Evolutionary conservation across 2,329 filamentous ascomycete species (phyloP).

Genomic region (Tolypocladium cylindrosporum): DNA sequence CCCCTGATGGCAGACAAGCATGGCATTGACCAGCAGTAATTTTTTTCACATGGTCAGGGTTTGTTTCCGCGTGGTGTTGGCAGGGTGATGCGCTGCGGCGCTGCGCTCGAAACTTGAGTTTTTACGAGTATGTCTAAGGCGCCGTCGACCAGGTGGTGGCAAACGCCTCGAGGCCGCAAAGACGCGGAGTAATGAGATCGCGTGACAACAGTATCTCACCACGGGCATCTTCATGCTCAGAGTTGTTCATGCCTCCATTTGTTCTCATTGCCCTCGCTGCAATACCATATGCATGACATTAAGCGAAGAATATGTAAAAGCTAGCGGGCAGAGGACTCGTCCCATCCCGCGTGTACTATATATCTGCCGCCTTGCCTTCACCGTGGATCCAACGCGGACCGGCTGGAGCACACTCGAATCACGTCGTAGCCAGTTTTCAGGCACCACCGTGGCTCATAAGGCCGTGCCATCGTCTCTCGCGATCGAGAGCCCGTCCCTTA

Average conservation of each 20-base stretch:
- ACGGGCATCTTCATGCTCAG: neutral
- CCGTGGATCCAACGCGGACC: neutral
- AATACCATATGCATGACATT: neutral
- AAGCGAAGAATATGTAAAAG: neutral
- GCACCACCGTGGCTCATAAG: neutral
- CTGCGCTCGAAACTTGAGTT: neutral
- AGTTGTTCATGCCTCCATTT: neutral
- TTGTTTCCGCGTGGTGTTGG: too few relatives aligned
- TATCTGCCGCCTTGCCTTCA: neutral
- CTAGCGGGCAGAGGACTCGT: neutral
- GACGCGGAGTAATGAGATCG: neutral
- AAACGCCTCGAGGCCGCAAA: neutral
- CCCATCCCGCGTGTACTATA: neutral
- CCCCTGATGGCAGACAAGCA: neutral
- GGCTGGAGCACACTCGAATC: neutral
- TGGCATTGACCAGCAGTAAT: neutral
- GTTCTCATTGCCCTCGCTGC: neutral
- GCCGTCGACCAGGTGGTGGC: neutral
- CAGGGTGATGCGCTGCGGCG: too few relatives aligned
- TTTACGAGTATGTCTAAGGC: neutral
- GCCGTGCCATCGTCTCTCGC: neutral
- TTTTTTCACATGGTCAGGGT: too few relatives aligned
- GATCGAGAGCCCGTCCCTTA: slow-evolving; percentile 9
- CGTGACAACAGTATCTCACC: neutral
- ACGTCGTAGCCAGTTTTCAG: neutral